phyloP scores from a whole-genome alignment of 2,329 filamentous ascomycete species.

The Pseudopithomyces maydicus region DNA sequence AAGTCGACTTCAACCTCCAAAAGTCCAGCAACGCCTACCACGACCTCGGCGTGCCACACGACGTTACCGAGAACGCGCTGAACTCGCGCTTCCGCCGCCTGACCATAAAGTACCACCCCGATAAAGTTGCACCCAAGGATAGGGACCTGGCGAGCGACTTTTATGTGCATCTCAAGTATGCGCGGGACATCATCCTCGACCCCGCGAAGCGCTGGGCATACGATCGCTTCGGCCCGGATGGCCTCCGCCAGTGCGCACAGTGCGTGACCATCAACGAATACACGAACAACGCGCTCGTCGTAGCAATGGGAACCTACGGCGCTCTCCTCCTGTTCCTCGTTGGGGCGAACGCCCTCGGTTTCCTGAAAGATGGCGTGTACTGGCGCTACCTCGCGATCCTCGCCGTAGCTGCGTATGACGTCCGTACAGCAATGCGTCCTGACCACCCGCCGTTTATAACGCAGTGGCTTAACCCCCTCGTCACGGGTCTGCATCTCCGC shows the following conservation, averaged over 20 bases:
- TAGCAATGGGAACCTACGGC: constrained; percentile 31
- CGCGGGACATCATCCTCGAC: constrained; percentile 85
- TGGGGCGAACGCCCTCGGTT: constrained; percentile 42
- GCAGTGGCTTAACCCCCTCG: constrained; percentile 54
- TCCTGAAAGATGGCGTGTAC: constrained; percentile 40
- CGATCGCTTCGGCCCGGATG: constrained; percentile 76
- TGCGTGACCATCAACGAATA: constrained; percentile 75
- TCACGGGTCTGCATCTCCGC: constrained; percentile 50
- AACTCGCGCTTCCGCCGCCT: constrained; percentile 80
- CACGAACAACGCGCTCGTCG: constrained; percentile 65
- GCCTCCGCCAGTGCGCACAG: constrained; percentile 58
- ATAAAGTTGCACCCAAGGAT: constrained; percentile 65
- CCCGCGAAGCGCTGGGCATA: constrained; percentile 80
- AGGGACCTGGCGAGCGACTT: constrained; percentile 49
- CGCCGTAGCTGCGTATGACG: constrained; percentile 61
- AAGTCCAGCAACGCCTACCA: constrained; percentile 77
- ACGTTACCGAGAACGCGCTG: constrained; percentile 74
- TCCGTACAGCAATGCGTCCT: constrained; percentile 61
- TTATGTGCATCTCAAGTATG: constrained; percentile 83
- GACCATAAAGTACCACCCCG: constrained; percentile 74
- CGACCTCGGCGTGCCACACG: constrained; percentile 71
- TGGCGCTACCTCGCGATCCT: constrained; percentile 59
- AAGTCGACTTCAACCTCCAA: constrained; percentile 82
- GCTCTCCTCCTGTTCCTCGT: constrained; percentile 33
- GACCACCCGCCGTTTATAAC: constrained; percentile 51